phyloP scores from a whole-genome alignment of 805 yeast genomes.

The Priceomyces melissophilus region DNA sequence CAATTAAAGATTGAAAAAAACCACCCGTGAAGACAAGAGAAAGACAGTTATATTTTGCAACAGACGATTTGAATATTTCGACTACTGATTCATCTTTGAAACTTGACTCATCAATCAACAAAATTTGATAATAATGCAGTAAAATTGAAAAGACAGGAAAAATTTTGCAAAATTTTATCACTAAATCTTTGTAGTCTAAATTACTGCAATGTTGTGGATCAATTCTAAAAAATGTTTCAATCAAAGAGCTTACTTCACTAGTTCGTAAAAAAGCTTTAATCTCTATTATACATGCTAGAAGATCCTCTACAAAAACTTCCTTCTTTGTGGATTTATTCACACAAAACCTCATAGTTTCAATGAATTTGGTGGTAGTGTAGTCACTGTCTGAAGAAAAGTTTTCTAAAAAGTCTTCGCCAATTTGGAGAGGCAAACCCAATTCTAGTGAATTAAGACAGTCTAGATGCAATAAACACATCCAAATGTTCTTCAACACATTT shows the following conservation, averaged over 20 bases:
- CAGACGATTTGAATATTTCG: neutral
- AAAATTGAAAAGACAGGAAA: slow-evolving; percentile 1
- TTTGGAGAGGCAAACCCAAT: slow-evolving; percentile 4
- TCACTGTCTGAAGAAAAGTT: neutral
- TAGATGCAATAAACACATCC: slow-evolving; percentile 2
- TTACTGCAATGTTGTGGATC: neutral
- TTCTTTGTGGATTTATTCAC: neutral
- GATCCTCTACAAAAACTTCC: slow-evolving; percentile 1
- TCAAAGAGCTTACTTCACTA: neutral
- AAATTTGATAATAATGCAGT: slow-evolving; percentile 2
- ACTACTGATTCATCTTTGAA: neutral
- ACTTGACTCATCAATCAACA: slow-evolving; percentile 1
- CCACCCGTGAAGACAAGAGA: neutral
- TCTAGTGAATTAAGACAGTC: slow-evolving; percentile 4
- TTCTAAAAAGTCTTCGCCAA: neutral
- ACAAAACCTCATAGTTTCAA: slow-evolving; percentile 1
- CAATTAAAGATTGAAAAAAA: neutral
- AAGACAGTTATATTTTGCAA: neutral
- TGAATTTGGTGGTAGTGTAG: neutral
- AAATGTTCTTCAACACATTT: neutral
- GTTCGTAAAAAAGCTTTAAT: neutral
- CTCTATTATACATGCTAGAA: neutral
- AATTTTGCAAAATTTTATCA: neutral
- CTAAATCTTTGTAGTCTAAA: neutral
- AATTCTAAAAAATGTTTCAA: neutral